Conservation (phyloP, 2,329 filamentous ascomycete genomes). For the Pyrenophora teres region DNA sequence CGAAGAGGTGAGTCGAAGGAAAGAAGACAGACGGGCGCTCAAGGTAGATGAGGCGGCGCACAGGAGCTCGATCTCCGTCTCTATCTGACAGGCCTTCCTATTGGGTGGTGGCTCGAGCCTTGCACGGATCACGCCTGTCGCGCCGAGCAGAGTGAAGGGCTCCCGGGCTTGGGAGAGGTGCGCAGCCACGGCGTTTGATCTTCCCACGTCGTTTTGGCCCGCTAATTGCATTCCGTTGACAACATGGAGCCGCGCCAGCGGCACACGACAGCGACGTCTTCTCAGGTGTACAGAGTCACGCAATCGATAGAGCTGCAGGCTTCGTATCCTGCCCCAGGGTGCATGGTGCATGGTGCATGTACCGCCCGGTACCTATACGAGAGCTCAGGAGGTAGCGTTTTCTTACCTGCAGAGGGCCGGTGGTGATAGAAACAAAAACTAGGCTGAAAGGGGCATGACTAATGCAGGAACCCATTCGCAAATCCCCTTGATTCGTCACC, state of each 20-base stretch:
- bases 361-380: constrained; percentile 9
- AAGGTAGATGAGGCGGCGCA: constrained; percentile 41
- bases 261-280: background rate
- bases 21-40: constrained; percentile 33
- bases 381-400: constrained; percentile 26
- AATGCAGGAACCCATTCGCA: constrained; percentile 30
- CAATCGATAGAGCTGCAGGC: constrained; percentile 12
- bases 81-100: constrained; percentile 31
- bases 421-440: constrained; percentile 11
- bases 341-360: constrained; percentile 15
- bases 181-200: constrained; percentile 37
- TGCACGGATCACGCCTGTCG: constrained; percentile 28
- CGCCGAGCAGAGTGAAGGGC: constrained; percentile 18
- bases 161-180: constrained; percentile 12
- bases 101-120: constrained; percentile 25
- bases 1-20: constrained; percentile 40
- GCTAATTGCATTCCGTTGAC: constrained; percentile 13
- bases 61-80: constrained; percentile 27
- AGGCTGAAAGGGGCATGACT: constrained; percentile 8
- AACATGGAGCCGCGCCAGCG: background rate
- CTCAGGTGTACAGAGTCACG: background rate
- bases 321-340: constrained; percentile 16
- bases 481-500: constrained; percentile 26
- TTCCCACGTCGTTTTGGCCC: constrained; percentile 8
- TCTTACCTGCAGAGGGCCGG: constrained; percentile 23